Evolutionary conservation across 106 monocot genomes (phyloP).

Genomic region (Dendrobium nobile): DNA sequence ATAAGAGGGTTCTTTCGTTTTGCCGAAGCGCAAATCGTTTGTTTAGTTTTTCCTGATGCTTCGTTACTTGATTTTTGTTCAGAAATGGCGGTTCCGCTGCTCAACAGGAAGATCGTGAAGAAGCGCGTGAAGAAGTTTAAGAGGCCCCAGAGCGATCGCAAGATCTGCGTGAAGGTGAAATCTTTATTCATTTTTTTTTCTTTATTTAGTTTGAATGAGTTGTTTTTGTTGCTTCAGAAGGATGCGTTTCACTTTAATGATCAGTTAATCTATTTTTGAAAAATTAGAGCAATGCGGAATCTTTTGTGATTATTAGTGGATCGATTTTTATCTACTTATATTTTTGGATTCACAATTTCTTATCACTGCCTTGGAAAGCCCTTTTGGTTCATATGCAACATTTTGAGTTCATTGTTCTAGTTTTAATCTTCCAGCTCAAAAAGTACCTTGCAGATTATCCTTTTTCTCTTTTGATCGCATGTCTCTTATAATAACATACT

Average conservation of each 20-base stretch:
- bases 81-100: conserved; percentile 21
- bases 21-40: neutral
- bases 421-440: no score
- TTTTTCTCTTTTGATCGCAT: no score
- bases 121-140: conserved; percentile 51
- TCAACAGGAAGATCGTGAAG: conserved; percentile 43
- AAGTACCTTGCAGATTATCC: no score
- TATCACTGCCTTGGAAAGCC: no score
- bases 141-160: conserved; percentile 59
- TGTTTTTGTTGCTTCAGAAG: neutral
- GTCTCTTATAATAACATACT: no score
- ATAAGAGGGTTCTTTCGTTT: neutral
- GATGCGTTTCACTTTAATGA: neutral
- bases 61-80: neutral
- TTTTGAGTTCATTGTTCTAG: no score
- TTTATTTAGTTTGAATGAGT: neutral
- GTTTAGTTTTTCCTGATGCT: neutral
- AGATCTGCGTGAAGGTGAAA: conserved; percentile 40
- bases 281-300: neutral
- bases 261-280: neutral
- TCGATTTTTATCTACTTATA: neutral
- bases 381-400: no score
- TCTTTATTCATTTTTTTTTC: neutral
- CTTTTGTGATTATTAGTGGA: neutral
- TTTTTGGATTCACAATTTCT: no score